phyloP scores from a whole-genome alignment of 371 early-diverging fungal species.

The Nematocida sp. region DNA sequence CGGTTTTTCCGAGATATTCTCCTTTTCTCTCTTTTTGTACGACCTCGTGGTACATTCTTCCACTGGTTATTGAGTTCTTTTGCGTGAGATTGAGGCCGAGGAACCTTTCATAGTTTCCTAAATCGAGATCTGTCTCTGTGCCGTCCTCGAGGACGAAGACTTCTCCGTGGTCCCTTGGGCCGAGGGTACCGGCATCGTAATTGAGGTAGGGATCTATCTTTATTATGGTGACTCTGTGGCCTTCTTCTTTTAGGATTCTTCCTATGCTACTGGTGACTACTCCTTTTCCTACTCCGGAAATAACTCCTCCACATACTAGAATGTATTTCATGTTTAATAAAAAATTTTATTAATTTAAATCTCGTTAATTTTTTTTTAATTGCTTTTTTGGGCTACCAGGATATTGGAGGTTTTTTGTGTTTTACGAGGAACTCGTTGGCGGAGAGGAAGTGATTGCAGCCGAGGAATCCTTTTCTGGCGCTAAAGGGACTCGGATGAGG shows the following conservation, averaged over 20 bases:
- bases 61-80: conserved; percentile 94
- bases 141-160: conserved; percentile 97
- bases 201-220: conserved; percentile 99
- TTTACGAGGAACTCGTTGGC: conserved; percentile 80
- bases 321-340: conserved; percentile 72
- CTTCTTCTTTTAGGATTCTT: conserved; percentile 81
- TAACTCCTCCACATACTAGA: conserved; percentile 91
- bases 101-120: conserved; percentile 98
- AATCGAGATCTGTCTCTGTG: conserved; percentile 94
- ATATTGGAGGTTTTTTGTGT: conserved; percentile 70
- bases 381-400: conserved; percentile 71
- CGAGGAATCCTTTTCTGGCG: conserved; percentile 79
- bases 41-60: conserved; percentile 87
- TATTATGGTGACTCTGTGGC: conserved; percentile 86
- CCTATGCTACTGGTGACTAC: conserved; percentile 94
- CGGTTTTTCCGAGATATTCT: conserved; percentile 93
- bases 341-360: conserved; percentile 41
- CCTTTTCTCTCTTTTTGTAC: conserved; percentile 86
- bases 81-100: conserved; percentile 81
- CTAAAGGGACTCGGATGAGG: conserved; percentile 90
- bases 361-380: not conserved
- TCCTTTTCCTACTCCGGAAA: conserved; percentile 97
- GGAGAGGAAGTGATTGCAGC: conserved; percentile 77
- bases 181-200: conserved; percentile 92
- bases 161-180: conserved; percentile 90